Conservation (phyloP, 2,329 filamentous ascomycete species). For the Capronia americana region DNA sequence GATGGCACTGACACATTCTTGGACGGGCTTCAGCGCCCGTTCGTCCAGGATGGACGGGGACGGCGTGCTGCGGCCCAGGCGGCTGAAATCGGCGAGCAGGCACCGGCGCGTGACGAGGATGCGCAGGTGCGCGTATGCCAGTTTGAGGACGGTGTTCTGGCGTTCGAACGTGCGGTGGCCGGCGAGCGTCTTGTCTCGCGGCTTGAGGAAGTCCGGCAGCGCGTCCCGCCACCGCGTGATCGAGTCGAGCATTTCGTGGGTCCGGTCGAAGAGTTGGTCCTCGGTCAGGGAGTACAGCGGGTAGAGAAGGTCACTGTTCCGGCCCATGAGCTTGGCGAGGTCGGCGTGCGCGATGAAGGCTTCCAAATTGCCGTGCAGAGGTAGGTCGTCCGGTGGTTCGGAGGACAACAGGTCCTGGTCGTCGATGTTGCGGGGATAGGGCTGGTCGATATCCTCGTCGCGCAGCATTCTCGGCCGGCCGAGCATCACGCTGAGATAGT, state of each 20-base stretch:
- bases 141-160: conserved; percentile 42
- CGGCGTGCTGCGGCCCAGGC: conserved; percentile 20
- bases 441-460: conserved; percentile 69
- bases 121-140: conserved; percentile 41
- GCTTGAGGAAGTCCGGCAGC: conserved; percentile 41
- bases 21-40: conserved; percentile 32
- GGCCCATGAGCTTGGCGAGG: conserved; percentile 41
- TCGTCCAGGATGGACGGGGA: conserved; percentile 20
- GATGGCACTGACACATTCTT: conserved; percentile 40
- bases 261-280: conserved; percentile 37
- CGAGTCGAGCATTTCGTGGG: conserved; percentile 35
- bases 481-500: conserved; percentile 68
- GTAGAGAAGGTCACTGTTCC: conserved; percentile 41
- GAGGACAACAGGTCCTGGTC: conserved; percentile 62
- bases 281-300: conserved; percentile 37
- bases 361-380: conserved; percentile 41
- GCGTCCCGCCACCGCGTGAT: conserved; percentile 38
- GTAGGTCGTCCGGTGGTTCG: conserved; percentile 45
- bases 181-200: conserved; percentile 39
- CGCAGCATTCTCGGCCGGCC: conserved; percentile 66
- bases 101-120: conserved; percentile 42
- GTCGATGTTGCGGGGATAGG: conserved; percentile 61
- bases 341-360: conserved; percentile 38
- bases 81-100: conserved; percentile 37
- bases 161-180: conserved; percentile 41